Percentiles rank a stretch among this genome's conserved stretches.
Evolutionary conservation across 306 rosid genomes (phyloP).

Genomic region (Cucurbita pepo): DNA sequence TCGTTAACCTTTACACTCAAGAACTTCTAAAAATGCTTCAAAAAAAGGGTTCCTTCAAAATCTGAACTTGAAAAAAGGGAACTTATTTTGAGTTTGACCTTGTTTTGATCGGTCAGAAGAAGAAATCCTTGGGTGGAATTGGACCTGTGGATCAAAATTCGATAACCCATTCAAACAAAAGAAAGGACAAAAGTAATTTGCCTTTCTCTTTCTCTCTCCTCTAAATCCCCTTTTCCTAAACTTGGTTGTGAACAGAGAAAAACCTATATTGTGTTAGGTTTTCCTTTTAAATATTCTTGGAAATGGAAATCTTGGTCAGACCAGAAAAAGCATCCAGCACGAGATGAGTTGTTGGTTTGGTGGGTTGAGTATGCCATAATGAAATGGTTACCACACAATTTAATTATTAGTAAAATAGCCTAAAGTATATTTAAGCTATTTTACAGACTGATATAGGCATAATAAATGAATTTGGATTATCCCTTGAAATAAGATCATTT

Average conservation of each 20-base stretch:
- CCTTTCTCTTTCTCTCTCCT: neutral
- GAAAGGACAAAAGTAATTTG: neutral
- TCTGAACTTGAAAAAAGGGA: neutral
- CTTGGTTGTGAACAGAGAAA: neutral
- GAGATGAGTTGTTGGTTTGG: neutral
- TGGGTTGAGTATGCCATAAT: neutral
- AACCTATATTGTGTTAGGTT: neutral
- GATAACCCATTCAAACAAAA: neutral
- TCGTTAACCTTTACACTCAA: neutral
- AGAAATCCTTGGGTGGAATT: neutral
- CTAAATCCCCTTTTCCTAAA: neutral
- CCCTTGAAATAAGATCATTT: neutral
- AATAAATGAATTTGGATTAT: neutral
- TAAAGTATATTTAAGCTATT: neutral
- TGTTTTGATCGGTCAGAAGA: neutral
- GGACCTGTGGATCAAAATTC: neutral
- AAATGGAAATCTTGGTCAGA: constrained; percentile 2
- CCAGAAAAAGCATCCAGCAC: neutral
- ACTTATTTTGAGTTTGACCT: neutral
- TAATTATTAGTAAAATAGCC: neutral
- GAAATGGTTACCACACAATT: neutral
- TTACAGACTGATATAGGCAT: neutral
- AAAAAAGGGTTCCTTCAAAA: neutral
- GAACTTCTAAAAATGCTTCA: neutral
- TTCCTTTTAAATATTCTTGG: neutral